A percentile compares a stretch with the other conserved stretches of the same genome.
phyloP scores from a whole-genome alignment of 2,329 filamentous ascomycete genomes.

The Fusarium torreyae region DNA sequence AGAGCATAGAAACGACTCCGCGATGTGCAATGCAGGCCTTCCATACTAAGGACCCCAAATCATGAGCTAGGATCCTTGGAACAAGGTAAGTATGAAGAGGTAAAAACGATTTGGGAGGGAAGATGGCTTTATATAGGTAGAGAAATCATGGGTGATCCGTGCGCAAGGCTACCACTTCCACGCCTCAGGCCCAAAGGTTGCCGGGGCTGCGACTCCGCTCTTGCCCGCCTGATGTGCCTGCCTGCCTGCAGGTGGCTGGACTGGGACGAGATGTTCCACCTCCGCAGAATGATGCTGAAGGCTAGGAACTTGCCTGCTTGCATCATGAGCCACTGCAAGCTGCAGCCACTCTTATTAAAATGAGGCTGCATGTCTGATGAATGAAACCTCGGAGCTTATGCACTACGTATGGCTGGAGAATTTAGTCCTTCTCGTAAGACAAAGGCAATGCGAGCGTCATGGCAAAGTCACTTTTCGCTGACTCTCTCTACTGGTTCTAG shows the following conservation, averaged over 20 bases:
- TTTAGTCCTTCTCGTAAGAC: no score
- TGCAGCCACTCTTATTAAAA: no score
- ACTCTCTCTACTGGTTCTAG: conserved; percentile 22
- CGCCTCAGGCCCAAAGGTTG: conserved; percentile 62
- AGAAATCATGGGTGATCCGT: conserved; percentile 26
- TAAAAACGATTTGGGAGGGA: conserved; percentile 41
- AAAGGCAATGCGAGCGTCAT: conserved; percentile 7
- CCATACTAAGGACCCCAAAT: conserved; percentile 60
- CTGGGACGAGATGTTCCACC: no score
- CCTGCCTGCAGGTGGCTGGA: no score
- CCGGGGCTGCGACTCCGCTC: neutral
- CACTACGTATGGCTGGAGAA: no score
- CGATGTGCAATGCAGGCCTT: conserved; percentile 69
- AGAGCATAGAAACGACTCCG: conserved; percentile 63
- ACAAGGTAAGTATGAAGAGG: conserved; percentile 70
- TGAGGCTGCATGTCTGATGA: no score
- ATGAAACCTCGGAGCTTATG: no score
- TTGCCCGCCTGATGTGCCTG: no score
- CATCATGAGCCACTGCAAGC: no score
- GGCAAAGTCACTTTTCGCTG: conserved; percentile 5
- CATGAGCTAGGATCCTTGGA: conserved; percentile 62
- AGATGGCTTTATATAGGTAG: conserved; percentile 52
- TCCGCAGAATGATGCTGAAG: no score
- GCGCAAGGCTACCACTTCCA: conserved; percentile 63
- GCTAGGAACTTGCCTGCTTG: no score